phyloP scores from a whole-genome alignment of 495 filamentous ascomycete species.

The Penicillium egyptiacum region DNA sequence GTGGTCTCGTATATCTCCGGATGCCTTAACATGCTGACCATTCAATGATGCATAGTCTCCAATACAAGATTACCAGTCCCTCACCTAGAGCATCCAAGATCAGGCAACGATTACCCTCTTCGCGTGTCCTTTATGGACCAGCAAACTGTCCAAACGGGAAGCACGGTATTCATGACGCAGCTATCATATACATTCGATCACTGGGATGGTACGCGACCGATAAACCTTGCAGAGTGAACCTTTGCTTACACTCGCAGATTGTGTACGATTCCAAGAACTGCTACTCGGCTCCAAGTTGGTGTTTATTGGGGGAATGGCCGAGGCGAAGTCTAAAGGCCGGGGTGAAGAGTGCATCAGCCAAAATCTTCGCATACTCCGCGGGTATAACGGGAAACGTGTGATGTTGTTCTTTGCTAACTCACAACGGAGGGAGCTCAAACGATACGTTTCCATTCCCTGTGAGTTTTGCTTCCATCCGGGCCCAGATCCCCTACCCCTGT shows the following conservation, averaged over 20 bases:
- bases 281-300: constrained; percentile 43
- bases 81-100: constrained; percentile 47
- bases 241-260: constrained; percentile 29
- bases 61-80: constrained; percentile 45
- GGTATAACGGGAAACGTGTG: constrained; percentile 37
- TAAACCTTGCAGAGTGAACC: background rate
- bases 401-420: constrained; percentile 50
- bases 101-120: constrained; percentile 34
- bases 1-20: constrained; percentile 12
- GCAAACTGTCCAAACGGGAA: constrained; percentile 45
- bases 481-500: background rate
- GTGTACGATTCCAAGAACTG: constrained; percentile 46
- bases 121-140: constrained; percentile 48
- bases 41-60: constrained; percentile 32
- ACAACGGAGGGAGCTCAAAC: constrained; percentile 40
- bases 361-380: constrained; percentile 46
- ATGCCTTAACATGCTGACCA: background rate
- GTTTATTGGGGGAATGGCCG: constrained; percentile 47
- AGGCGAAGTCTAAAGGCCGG: constrained; percentile 49
- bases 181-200: constrained; percentile 48
- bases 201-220: constrained; percentile 38
- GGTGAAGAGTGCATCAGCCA: constrained; percentile 53
- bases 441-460: constrained; percentile 49
- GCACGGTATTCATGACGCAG: constrained; percentile 45
- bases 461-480: constrained; percentile 13